phyloP scores from a whole-genome alignment of 2,329 filamentous ascomycete genomes.

The Cordyceps pruinosa region DNA sequence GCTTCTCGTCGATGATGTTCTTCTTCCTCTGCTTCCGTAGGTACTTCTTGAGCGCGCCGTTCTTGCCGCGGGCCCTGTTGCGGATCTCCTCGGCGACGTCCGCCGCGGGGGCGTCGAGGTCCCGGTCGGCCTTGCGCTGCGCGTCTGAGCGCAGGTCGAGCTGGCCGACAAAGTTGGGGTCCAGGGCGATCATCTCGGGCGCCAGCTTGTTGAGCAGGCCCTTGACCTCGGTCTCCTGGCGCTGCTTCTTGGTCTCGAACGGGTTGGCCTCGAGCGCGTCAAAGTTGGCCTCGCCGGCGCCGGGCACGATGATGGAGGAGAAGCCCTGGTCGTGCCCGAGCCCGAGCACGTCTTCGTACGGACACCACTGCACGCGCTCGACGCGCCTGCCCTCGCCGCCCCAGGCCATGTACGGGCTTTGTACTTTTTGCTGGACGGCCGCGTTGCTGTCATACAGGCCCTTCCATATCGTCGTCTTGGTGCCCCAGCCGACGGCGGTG shows the following conservation, averaged over 20 bases:
- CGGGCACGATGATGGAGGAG: conserved; percentile 82
- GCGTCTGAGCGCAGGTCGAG: conserved; percentile 75
- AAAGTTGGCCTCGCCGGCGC: conserved; percentile 94
- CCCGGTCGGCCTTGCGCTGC: conserved; percentile 68
- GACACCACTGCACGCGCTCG: conserved; percentile 83
- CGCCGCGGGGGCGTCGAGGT: conserved; percentile 63
- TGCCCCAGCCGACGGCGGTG: conserved; percentile 87
- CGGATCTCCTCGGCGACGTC: conserved; percentile 55
- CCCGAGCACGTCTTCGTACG: conserved; percentile 88
- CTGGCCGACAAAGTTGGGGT: conserved; percentile 86
- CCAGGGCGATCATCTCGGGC: conserved; percentile 93
- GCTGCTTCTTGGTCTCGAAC: conserved; percentile 87
- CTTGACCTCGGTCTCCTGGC: conserved; percentile 88
- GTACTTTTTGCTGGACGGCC: conserved; percentile 67
- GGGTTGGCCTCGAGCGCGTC: conserved; percentile 92
- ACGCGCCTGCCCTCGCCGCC: conserved; percentile 76
- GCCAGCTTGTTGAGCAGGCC: conserved; percentile 86
- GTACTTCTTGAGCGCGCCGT: conserved; percentile 80
- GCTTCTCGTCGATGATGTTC: conserved; percentile 96
- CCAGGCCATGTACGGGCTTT: conserved; percentile 89
- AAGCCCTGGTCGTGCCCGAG: conserved; percentile 81
- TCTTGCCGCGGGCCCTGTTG: conserved; percentile 82
- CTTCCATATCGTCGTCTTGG: conserved; percentile 83
- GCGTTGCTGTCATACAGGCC: conserved; percentile 73
- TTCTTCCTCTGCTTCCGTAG: conserved; percentile 84